A percentile compares a stretch with the other conserved stretches of the same genome.
phyloP scores from a whole-genome alignment of 1,284 basidiomycete species.

The Puccinia brachypodii region DNA sequence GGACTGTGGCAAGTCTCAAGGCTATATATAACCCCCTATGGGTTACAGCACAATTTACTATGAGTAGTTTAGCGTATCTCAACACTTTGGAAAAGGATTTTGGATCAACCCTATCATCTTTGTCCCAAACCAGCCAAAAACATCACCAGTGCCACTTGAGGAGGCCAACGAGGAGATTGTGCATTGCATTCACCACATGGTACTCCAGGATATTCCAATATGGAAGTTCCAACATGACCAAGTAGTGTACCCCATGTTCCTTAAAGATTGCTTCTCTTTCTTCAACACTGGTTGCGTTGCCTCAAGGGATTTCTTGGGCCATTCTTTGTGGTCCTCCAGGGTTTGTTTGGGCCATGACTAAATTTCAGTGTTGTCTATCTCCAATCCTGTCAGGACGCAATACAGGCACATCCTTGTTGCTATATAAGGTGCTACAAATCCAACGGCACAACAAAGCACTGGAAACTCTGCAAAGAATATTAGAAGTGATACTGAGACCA shows the following conservation, averaged over 20 bases:
- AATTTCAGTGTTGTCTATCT: slow-evolving; percentile 2
- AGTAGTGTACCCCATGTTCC: slow-evolving; percentile 18
- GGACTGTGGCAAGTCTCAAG: too few relatives aligned
- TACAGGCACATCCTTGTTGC: slow-evolving; percentile 43
- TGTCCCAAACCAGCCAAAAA: slow-evolving; percentile 8
- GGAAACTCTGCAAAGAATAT: slow-evolving; percentile 49
- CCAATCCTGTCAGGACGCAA: slow-evolving; percentile 20
- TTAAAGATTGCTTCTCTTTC: not conserved
- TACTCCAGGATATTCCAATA: slow-evolving; percentile 25
- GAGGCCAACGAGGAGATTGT: slow-evolving; percentile 18
- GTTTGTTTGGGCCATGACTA: not conserved
- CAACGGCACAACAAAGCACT: slow-evolving; percentile 39
- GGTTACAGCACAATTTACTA: too few relatives aligned
- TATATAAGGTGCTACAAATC: slow-evolving; percentile 23
- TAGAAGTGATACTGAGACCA: not conserved
- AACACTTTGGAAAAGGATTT: too few relatives aligned
- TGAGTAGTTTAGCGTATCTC: too few relatives aligned
- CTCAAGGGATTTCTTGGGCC: slow-evolving; percentile 13
- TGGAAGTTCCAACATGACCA: slow-evolving; percentile 10
- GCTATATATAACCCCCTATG: too few relatives aligned
- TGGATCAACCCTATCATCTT: not conserved
- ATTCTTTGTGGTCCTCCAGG: not conserved
- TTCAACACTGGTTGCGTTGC: not conserved
- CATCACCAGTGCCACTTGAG: not conserved
- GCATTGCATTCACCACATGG: slow-evolving; percentile 25